Base-by-base conservation (phyloP, 768 basidiomycete genomes). In the Auriscalpium microsporum region DNA sequence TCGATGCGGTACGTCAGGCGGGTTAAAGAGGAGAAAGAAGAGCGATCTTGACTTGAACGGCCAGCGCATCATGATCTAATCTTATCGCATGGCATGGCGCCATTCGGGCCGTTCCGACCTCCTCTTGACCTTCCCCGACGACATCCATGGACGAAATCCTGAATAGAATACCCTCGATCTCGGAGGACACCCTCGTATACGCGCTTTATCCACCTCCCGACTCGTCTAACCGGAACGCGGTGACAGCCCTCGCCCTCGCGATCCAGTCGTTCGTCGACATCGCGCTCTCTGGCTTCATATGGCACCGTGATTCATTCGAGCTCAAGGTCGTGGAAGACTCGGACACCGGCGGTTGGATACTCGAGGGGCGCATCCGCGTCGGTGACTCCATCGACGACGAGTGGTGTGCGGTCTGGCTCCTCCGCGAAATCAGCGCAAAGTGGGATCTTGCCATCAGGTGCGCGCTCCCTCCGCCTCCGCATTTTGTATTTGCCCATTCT, bases 371-470 rank as follows among this genome's bases (percentile, higher is more conserved):
- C 46, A 90, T 94, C 85, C 76, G 94, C 46, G 89, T 98, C 21
- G 95, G 96, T 3, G 96, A 99, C 70, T 89, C 84, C 52, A 80
- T 98, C n/a, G 94, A 99, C 68, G 96, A 99, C 64, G 96, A 99
- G 70, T 99, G 96, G 96, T 86, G 85, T 67, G 78, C 81, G 13
- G 93, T 97, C 16, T 98, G 91, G 90, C 73, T 98, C 48, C 72
- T 98, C 56, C 79, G 76, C 62, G 80, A 90, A 69, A 75, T 95
- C 55, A 87, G 84, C 58, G 71, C 75, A 42, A 82, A 81, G 58
- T 94, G 87, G 87, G 87, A 93, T 60, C 69, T 94, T 38, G 82
- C 79, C 10, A 81, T 92, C 54, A 85, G 87, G 93, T 94, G 61
- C 56, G 78, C 66, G n/a, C 10, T 33, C 34, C 34, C n/a, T 13